Percentiles rank a stretch among this genome's conserved stretches.
Conservation (phyloP, 108 stramenopile species). For the Nannochloropsis oceanica region DNA sequence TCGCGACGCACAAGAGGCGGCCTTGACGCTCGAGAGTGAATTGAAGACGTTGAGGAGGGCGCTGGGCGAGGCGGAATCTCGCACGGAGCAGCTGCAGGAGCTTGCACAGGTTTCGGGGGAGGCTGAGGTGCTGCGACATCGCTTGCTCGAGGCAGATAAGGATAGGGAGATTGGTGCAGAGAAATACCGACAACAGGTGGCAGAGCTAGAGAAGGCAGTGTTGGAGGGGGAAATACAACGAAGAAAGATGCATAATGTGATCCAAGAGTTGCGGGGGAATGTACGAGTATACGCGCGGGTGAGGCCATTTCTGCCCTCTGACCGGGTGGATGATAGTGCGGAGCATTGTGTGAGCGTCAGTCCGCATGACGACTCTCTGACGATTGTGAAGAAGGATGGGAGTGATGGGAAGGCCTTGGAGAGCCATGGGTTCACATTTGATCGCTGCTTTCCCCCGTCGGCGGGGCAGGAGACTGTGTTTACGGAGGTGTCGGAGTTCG, state of each 20-base stretch:
- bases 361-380: slow-evolving; percentile 2
- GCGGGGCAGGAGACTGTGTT: slow-evolving; percentile 78
- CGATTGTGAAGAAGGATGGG: not conserved
- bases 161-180: slow-evolving; percentile 35
- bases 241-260: slow-evolving; percentile 70
- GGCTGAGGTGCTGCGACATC: slow-evolving; percentile 30
- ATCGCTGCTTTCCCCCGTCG: slow-evolving; percentile 59
- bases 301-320: slow-evolving; percentile 71
- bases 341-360: slow-evolving; percentile 38
- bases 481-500: slow-evolving; percentile 84
- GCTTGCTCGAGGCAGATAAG: slow-evolving; percentile 11
- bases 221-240: slow-evolving; percentile 58
- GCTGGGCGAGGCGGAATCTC: slow-evolving; percentile 21
- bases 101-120: slow-evolving; percentile 28
- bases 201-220: slow-evolving; percentile 50
- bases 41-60: slow-evolving; percentile 11
- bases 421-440: slow-evolving; percentile 54
- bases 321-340: slow-evolving; percentile 24
- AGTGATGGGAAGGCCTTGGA: slow-evolving; percentile 40
- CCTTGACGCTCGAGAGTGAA: slow-evolving; percentile 25
- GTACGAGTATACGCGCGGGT: slow-evolving; percentile 85
- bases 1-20: not conserved
- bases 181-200: slow-evolving; percentile 54
- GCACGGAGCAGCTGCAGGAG: slow-evolving; percentile 25
- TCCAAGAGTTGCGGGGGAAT: slow-evolving; percentile 87